These are phyloP conservation scores for Phytophthora hibernalis DNA, from an alignment of 352 stramenopile species.

Conservation along the genomic window DNA sequence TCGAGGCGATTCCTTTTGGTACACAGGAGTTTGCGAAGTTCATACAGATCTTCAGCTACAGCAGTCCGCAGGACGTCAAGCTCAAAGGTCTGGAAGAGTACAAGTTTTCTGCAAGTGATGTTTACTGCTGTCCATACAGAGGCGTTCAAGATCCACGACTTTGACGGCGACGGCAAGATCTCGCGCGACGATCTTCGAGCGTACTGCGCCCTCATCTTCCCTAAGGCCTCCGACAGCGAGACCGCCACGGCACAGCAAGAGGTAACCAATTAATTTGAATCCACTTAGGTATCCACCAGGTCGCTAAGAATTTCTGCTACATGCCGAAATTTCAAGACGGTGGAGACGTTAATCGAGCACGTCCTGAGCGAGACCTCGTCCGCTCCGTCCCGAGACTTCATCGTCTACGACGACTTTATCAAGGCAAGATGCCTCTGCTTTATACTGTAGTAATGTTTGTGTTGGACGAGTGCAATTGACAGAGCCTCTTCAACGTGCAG, in stretches of 20 bases:
- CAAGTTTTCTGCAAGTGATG: neutral
- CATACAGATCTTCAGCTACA: constrained; percentile 63
- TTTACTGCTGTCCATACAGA: constrained; percentile 33
- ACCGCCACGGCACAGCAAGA: constrained; percentile 37
- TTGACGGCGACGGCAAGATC: constrained; percentile 76
- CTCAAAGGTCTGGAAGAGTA: constrained; percentile 41
- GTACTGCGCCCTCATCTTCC: constrained; percentile 58
- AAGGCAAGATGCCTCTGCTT: constrained; percentile 38
- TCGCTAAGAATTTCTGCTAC: neutral
- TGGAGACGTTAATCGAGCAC: constrained; percentile 51
- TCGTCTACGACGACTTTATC: constrained; percentile 69
- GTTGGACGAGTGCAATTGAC: constrained; percentile 13
- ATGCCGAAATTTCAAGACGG: constrained; percentile 25
- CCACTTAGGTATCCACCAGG: constrained; percentile 1
- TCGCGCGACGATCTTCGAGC: constrained; percentile 56
- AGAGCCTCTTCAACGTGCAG: constrained; percentile 28
- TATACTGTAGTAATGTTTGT: neutral
- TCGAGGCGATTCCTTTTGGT: constrained; percentile 2
- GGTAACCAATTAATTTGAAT: constrained; percentile 18
- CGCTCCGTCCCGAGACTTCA: constrained; percentile 48
- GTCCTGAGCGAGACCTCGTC: constrained; percentile 67
- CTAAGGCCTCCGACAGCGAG: constrained; percentile 36
- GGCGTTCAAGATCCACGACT: constrained; percentile 77
- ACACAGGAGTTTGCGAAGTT: constrained; percentile 71
- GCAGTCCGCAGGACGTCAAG: constrained; percentile 59